Conservation (phyloP, 257 asterid genomes). For the Ilex aquifolium region DNA sequence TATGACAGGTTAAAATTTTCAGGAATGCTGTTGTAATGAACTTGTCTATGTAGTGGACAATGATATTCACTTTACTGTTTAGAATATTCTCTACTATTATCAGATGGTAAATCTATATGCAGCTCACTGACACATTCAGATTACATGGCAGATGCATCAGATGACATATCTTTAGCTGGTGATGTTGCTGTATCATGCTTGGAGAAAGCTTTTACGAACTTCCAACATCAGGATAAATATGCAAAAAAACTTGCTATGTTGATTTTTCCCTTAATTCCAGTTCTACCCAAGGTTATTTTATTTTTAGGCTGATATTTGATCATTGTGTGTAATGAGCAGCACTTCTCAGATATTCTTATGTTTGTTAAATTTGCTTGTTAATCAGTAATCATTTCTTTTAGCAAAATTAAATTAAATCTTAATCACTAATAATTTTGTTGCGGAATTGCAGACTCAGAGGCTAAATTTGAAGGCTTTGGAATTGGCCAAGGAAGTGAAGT, state of each 20-base stretch:
- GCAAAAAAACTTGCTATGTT: conserved; percentile 36
- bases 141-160: conserved; percentile 49
- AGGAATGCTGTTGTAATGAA: too few relatives aligned
- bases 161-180: conserved; percentile 26
- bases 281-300: conserved; percentile 64
- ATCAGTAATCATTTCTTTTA: conserved; percentile 9
- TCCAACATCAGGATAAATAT: conserved; percentile 50
- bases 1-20: too few relatives aligned
- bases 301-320: conserved; percentile 2
- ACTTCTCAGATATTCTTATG: conserved; percentile 7
- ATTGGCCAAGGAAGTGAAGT: conserved; percentile 57
- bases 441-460: conserved; percentile 48
- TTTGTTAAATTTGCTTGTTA: conserved; percentile 10
- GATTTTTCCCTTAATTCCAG: conserved; percentile 63
- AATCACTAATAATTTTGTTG: neutral
- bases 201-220: conserved; percentile 42
- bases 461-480: conserved; percentile 71
- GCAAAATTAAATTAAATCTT: too few relatives aligned
- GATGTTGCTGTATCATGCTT: conserved; percentile 56
- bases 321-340: conserved; percentile 4
- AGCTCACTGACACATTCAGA: conserved; percentile 9
- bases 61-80: too few relatives aligned
- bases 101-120: neutral
- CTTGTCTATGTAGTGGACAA: too few relatives aligned
- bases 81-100: too few relatives aligned